Evolutionary conservation across 2,329 filamentous ascomycete genomes (phyloP), one percentile per base, ranked within the genome.

Genomic region (Stachybotrys chlorohalonatus): DNA sequence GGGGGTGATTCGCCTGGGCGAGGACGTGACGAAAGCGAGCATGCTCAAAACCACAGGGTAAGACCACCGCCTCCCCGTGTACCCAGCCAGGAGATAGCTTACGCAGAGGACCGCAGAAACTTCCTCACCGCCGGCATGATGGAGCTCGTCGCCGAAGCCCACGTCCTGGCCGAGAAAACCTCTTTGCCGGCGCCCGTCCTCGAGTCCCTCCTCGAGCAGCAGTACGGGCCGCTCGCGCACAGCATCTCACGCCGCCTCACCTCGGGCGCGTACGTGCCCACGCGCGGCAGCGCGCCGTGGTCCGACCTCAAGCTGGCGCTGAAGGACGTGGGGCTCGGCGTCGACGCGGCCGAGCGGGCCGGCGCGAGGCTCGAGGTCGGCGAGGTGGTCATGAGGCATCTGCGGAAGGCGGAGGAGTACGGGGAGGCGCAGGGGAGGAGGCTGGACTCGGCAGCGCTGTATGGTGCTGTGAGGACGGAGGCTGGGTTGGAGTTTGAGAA

Each of bases 401-500:
- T 80, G 47, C 58, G 66, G 31, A 68, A 75, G 54, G 78, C 78
- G 0, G 75, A 68, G 31, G 50, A 45, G 1, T 75, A 68, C 58
- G 70, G 69, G 0, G 63, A 68, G 3, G 56, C 63, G 11, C 66
- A 64, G 6, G 65, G 58, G 0, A 64, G 75, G 47, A 59, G 62
- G 1, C 60, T 80, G 31, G 78, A 81, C 63, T 79, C 76, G 9
- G 77, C 74, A 9, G 71, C 72, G n/a, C 69, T 80, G 61, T 81
- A 75, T 64, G 78, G 78, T 1, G 63, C 75, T 30, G 60, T 80
- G 30, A 68, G 77, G 49, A 58, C 59, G 52, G 66, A 74, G 53
- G 71, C 75, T 1, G 75, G 74, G 0, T 54, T 79, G 15, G 60
- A 66, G 0, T 80, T 79, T 62, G 71, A 76, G 60, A 76, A 64